These are phyloP conservation scores for Hypoxylon sp. DNA, from an alignment of 2,329 filamentous ascomycete genomes.

Conservation along the genomic window DNA sequence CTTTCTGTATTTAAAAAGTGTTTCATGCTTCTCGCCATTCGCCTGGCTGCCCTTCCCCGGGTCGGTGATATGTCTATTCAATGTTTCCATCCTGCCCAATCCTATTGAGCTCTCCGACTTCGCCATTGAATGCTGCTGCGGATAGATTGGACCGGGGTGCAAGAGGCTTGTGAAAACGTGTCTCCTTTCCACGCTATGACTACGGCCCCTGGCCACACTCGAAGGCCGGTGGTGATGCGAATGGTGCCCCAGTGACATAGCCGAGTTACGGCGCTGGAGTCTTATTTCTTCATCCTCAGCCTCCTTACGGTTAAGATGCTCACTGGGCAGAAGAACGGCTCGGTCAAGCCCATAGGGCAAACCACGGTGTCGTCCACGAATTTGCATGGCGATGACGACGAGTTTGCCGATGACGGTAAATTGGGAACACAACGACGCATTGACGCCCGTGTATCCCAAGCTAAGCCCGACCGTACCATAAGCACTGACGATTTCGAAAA, in stretches of 20 bases:
- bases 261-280: constrained; percentile 49
- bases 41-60: constrained; percentile 35
- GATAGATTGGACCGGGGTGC: constrained; percentile 44
- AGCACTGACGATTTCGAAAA: constrained; percentile 89
- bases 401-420: constrained; percentile 79
- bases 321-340: constrained; percentile 67
- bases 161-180: constrained; percentile 42
- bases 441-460: constrained; percentile 78
- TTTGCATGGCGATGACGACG: constrained; percentile 73
- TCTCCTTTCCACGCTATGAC: constrained; percentile 43
- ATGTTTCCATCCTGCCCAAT: constrained; percentile 31
- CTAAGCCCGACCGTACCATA: constrained; percentile 95
- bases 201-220: constrained; percentile 40
- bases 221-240: constrained; percentile 33
- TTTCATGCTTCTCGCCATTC: constrained; percentile 24
- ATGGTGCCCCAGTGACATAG: constrained; percentile 42
- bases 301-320: constrained; percentile 63
- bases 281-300: constrained; percentile 55
- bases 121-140: constrained; percentile 31
- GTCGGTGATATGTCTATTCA: constrained; percentile 37
- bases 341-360: constrained; percentile 72
- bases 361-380: constrained; percentile 74
- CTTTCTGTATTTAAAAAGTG: constrained; percentile 17
- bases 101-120: constrained; percentile 34
- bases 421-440: constrained; percentile 83